Evolutionary conservation across 2,329 filamentous ascomycete species (phyloP), one percentile per base, ranked within the genome.

Genomic region (Ciborinia camelliae): DNA sequence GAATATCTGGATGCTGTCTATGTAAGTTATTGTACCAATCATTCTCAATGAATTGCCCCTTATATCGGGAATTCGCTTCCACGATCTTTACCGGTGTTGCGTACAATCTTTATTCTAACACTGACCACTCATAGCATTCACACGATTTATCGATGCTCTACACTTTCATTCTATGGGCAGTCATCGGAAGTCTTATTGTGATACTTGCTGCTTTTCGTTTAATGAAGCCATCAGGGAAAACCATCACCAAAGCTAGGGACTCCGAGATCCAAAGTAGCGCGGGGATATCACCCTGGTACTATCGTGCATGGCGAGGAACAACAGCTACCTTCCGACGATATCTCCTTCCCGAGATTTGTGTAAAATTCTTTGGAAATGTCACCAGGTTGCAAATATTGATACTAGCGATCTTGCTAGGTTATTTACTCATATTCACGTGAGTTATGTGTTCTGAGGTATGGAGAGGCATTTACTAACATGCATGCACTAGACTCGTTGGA

Each of bases 321-420:
- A 32, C 41, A 26, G 65, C 71, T 26, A 50, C 52, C 1, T 37
- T 66, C 8, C 67, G 70, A 54, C 66, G 77, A 37, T 81, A 83
- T 70, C 78, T 92, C 3, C 81, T 92, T 1, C 85, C 85, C 0
- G 87, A 90, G 69, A 80, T 81, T 3, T 75, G 82, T 3, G 77
- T 81, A 23, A 70, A 75, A 26, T 70, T 91, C 61, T 91, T 92
- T 69, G 88, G 89, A 35, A 81, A 85, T 66, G 86, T 87, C 1
- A 90, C 87, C 0, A 81, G 89, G 26, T 79, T 91, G 8, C 90
- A 92, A 72, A 81, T 92, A 4, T 71, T 86, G 28, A 79, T 90
- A 35, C 78, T 92, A 2, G 74, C 81, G 0, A 75, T 85, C 12
- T 75, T 92, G 1, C 73, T 80, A 0, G 82, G 72, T 2, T 92